A percentile compares a stretch with the other conserved stretches of the same genome.
These are phyloP conservation scores for Silene uniflora DNA, from an alignment of 148 eudicot species.

Conservation along the genomic window DNA sequence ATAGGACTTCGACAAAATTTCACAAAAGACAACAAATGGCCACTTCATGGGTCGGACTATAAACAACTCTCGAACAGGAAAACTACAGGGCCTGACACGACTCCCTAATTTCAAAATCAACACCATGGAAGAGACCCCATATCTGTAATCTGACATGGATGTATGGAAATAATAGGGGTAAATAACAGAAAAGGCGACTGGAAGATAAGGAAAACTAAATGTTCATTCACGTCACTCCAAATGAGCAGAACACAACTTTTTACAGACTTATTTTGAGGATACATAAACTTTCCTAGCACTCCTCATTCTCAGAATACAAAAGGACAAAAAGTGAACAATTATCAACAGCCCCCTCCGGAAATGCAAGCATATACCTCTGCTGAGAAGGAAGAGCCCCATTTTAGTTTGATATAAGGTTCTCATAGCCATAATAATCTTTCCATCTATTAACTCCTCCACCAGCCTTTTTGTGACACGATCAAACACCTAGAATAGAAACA, in stretches of 20 bases:
- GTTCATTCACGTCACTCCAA: no score
- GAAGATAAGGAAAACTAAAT: no score
- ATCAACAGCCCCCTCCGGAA: neutral
- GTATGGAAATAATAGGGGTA: neutral
- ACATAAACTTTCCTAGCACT: no score
- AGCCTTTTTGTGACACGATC: constrained; percentile 71
- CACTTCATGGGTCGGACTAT: neutral
- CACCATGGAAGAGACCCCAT: neutral
- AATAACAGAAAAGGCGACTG: no score
- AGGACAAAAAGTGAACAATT: neutral
- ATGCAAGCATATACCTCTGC: constrained; percentile 44
- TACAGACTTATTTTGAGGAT: no score
- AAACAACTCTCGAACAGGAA: neutral
- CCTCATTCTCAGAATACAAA: neutral
- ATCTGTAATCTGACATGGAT: neutral
- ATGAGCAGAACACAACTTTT: no score
- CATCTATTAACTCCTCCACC: constrained; percentile 86
- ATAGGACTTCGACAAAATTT: neutral
- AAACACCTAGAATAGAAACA: constrained; percentile 50
- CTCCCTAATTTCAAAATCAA: neutral
- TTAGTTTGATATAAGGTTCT: constrained; percentile 86
- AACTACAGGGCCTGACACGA: neutral
- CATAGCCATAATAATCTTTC: constrained; percentile 86
- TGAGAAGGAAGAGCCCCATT: constrained; percentile 71
- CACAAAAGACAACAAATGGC: neutral